A percentile compares a stretch with the other conserved stretches of the same genome.
These are phyloP conservation scores for Coniochaeta sp. DNA, from an alignment of 2,329 filamentous ascomycete genomes.

Conservation along the genomic window DNA sequence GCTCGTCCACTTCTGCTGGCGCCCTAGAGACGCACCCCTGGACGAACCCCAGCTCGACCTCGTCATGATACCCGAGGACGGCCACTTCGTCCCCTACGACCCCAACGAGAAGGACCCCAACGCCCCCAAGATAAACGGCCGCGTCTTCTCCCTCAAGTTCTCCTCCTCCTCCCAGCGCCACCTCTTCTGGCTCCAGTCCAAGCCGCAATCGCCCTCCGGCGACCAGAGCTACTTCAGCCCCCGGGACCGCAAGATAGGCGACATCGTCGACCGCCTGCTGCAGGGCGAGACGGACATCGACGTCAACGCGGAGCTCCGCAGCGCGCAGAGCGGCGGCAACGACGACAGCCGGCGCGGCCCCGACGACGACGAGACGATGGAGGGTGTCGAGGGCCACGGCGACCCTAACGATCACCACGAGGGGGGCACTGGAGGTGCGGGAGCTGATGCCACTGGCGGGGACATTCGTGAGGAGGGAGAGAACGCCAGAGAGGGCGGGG, in stretches of 20 bases:
- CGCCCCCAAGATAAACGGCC: constrained; percentile 68
- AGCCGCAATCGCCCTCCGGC: constrained; percentile 63
- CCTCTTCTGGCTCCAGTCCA: constrained; percentile 95
- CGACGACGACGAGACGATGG: constrained; percentile 69
- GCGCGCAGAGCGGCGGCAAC: constrained; percentile 46
- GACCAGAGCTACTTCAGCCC: constrained; percentile 76
- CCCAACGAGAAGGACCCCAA: constrained; percentile 47
- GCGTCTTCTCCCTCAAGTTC: constrained; percentile 92
- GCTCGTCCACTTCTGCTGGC: constrained; percentile 95
- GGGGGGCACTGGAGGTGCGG: constrained; percentile 71
- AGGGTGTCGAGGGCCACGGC: constrained; percentile 64
- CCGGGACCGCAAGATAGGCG: constrained; percentile 78
- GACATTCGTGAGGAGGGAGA: constrained; percentile 88
- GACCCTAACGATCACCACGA: constrained; percentile 49
- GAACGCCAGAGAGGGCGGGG: constrained; percentile 82
- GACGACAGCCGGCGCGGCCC: constrained; percentile 31
- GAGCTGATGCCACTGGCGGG: constrained; percentile 79
- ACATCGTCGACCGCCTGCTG: constrained; percentile 76
- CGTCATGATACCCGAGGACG: constrained; percentile 88
- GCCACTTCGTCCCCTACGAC: constrained; percentile 78
- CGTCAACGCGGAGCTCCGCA: constrained; percentile 64
- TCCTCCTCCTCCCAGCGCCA: constrained; percentile 83
- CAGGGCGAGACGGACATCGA: constrained; percentile 79
- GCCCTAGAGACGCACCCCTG: constrained; percentile 64
- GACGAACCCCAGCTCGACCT: constrained; percentile 78